Evolutionary conservation across 805 yeast genomes (phyloP), one percentile per base, ranked within the genome.

Genomic region (Metschnikowia colocasiae): DNA sequence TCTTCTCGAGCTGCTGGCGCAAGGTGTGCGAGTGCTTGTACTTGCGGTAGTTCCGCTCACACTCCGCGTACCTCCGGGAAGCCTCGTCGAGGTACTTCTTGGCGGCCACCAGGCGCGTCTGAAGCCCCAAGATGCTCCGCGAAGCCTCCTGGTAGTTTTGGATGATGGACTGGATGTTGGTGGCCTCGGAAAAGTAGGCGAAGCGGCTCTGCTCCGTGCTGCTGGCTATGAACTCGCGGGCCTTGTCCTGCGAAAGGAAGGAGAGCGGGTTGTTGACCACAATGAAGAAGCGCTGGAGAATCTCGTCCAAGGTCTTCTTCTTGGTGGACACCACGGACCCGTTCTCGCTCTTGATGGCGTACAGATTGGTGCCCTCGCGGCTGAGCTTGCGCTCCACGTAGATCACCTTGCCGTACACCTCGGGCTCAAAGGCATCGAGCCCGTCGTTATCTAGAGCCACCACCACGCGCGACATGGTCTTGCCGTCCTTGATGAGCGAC

Each of bases 181-280:
- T 82, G 30, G 96, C 97, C 44, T 79, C 78, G 87, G 85, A 83
- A 61, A 92, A 88, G 60, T 80, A 83, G 13, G 75, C 74, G 63
- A 82, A 94, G 64, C 90, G 87, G 40, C 79, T 83, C 30, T 73
- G 74, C 49, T 87, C 85, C 4, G 87, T 76, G 4, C 94, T 81
- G 27, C 83, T 80, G 0, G 95, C 85, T 52, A 94, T 68, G 60
- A 94, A 94, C 13, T 91, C 85, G 55, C 96, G 80, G 1, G 99
- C 98, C 50, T 84, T 87, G 56, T 94, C 97, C 63, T 94, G 99
- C 1, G 96, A 88, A 42, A 94, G 72, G 59, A 94, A 87, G 1
- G 96, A 87, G 79, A 94, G 80, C 5, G 97, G 97, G 57, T 94
- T 94, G 57, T 83, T 91, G 22, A 94, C 84, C 5, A 87, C 83